These are phyloP conservation scores for Cryptococcus hybrid DNA, from an alignment of 1,284 basidiomycete species.

Conservation along the genomic window DNA sequence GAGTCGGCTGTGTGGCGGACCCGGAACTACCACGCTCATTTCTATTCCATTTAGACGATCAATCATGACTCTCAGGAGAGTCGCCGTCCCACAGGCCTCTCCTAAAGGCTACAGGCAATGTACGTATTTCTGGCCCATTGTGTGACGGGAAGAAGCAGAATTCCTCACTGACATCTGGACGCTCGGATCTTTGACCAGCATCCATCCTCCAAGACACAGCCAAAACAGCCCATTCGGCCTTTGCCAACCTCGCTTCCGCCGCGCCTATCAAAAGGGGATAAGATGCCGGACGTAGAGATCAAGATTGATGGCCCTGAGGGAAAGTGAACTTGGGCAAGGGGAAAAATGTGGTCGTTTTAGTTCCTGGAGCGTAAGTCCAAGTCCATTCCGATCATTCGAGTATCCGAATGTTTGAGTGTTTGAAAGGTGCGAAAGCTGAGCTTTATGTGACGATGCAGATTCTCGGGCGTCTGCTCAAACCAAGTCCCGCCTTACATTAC, in stretches of 20 bases:
- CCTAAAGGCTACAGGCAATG: neutral
- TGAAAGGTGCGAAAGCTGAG: neutral
- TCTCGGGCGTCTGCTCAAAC: slow-evolving; percentile 57
- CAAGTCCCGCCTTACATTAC: slow-evolving; percentile 67
- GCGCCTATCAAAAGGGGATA: slow-evolving; percentile 57
- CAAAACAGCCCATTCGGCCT: slow-evolving; percentile 58
- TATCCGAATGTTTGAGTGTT: neutral
- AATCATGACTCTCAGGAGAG: neutral
- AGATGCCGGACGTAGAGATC: slow-evolving; percentile 56
- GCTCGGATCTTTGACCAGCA: slow-evolving; percentile 11
- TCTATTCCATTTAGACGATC: too few relatives aligned
- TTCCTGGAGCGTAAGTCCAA: slow-evolving; percentile 39
- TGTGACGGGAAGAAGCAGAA: neutral
- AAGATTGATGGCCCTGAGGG: slow-evolving; percentile 59
- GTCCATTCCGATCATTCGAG: neutral
- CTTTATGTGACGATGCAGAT: slow-evolving; percentile 44
- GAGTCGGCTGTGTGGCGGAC: neutral
- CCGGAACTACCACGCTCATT: too few relatives aligned
- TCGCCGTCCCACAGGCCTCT: neutral
- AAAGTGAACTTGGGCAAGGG: slow-evolving; percentile 58
- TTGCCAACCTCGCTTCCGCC: slow-evolving; percentile 54
- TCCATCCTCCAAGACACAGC: slow-evolving; percentile 57
- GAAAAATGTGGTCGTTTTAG: slow-evolving; percentile 66
- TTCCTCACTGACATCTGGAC: too few relatives aligned
- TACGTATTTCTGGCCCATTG: neutral